Percentiles rank a stretch among this genome's conserved stretches.
phyloP scores from a whole-genome alignment of 495 filamentous ascomycete genomes.

The Xylaria telfairii region DNA sequence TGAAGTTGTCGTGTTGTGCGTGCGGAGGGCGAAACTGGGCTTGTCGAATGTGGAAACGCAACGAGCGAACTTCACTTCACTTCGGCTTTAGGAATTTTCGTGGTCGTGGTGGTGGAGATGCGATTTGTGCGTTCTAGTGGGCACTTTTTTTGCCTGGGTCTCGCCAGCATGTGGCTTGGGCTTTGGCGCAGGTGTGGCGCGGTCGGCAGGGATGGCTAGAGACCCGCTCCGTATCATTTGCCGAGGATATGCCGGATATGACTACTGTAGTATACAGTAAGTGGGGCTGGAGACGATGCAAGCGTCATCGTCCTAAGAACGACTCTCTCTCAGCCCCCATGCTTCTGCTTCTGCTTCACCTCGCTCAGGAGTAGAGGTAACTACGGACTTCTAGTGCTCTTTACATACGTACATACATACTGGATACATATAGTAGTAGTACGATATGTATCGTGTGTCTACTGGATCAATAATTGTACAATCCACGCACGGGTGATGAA shows the following conservation, averaged over 20 bases:
- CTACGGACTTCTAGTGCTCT: neutral
- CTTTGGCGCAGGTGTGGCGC: conserved; percentile 26
- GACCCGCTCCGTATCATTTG: neutral
- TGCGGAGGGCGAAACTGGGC: conserved; percentile 23
- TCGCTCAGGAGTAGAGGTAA: neutral
- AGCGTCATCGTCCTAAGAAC: too few species aligned
- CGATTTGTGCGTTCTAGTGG: conserved; percentile 29
- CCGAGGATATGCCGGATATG: conserved; percentile 30
- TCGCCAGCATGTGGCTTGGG: conserved; percentile 30
- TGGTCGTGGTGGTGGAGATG: conserved; percentile 26
- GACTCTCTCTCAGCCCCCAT: neutral
- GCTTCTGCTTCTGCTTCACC: conserved; percentile 3
- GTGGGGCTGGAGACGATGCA: neutral
- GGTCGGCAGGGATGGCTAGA: neutral
- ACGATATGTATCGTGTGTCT: neutral
- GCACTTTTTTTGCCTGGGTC: conserved; percentile 19
- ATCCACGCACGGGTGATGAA: neutral
- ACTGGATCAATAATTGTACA: neutral
- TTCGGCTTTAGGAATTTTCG: conserved; percentile 24
- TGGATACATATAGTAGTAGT: too few species aligned
- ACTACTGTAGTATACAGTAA: neutral
- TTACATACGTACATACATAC: too few species aligned
- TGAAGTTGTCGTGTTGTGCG: conserved; percentile 21
- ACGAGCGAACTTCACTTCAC: conserved; percentile 27
- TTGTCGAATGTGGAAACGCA: conserved; percentile 28